Conservation (phyloP, 148 eudicot genomes). For the Nepenthes gracilis region DNA sequence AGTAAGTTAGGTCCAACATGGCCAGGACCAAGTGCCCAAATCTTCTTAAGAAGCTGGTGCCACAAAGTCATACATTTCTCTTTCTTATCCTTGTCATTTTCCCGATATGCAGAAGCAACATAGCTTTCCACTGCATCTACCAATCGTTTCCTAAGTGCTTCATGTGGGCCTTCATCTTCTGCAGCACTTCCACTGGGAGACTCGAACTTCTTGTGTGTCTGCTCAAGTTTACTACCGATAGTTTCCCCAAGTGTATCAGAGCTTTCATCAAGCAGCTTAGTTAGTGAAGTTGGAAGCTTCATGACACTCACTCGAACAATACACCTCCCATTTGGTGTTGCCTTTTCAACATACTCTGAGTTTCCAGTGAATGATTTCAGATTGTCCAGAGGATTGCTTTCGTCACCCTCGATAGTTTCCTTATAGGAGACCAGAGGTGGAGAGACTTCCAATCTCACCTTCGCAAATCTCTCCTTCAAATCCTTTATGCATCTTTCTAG, state of each 20-base stretch:
- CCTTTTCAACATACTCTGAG: slow-evolving; percentile 58
- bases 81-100: slow-evolving; percentile 35
- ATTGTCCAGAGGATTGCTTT: slow-evolving; percentile 45
- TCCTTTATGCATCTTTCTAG: slow-evolving; percentile 90
- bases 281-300: slow-evolving; percentile 71
- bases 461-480: slow-evolving; percentile 83
- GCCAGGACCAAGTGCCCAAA: slow-evolving; percentile 87
- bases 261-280: slow-evolving; percentile 77
- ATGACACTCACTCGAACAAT: slow-evolving; percentile 63
- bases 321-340: slow-evolving; percentile 89
- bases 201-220: slow-evolving; percentile 47
- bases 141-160: slow-evolving; percentile 57
- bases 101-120: slow-evolving; percentile 29
- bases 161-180: slow-evolving; percentile 60
- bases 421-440: slow-evolving; percentile 80
- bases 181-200: slow-evolving; percentile 36
- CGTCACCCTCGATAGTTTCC: slow-evolving; percentile 84
- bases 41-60: slow-evolving; percentile 58
- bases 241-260: slow-evolving; percentile 61
- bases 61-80: slow-evolving; percentile 48
- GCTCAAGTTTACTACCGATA: slow-evolving; percentile 58
- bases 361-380: slow-evolving; percentile 38
- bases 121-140: slow-evolving; percentile 67
- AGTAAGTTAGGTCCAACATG: slow-evolving; percentile 92
- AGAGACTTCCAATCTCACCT: slow-evolving; percentile 79